Percentiles rank a stretch among this genome's conserved stretches.
Evolutionary conservation across 495 filamentous ascomycete species (phyloP).

Genomic region (Opeltia flavorubescens): DNA sequence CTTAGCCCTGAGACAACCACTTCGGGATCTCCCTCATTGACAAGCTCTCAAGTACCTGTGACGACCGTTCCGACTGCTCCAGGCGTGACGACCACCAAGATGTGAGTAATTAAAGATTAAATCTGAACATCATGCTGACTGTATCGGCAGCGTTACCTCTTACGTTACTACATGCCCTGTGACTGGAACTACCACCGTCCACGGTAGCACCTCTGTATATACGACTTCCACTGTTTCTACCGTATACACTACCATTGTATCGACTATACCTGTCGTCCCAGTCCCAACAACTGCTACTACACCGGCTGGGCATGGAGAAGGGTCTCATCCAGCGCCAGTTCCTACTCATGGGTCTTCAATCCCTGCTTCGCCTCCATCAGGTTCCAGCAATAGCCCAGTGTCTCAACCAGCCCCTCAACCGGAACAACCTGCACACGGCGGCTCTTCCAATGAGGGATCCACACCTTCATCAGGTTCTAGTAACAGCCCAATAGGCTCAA

Average conservation of each 20-base stretch:
- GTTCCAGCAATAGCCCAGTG: not conserved
- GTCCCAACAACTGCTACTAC: not conserved
- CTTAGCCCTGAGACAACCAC: not conserved
- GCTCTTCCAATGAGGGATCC: not conserved
- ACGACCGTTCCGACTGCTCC: not conserved
- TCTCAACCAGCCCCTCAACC: not conserved
- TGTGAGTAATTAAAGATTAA: not conserved
- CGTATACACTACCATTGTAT: constrained; percentile 18
- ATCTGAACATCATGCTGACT: not conserved
- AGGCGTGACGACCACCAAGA: not conserved
- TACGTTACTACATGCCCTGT: constrained; percentile 12
- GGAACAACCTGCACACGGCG: not conserved
- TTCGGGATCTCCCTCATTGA: not conserved
- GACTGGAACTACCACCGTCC: constrained; percentile 5
- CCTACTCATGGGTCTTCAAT: not conserved
- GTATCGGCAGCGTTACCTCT: not conserved
- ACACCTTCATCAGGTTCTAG: not conserved
- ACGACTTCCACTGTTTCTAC: constrained; percentile 10
- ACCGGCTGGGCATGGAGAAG: too few relatives aligned
- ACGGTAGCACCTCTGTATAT: constrained; percentile 5
- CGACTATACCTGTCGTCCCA: constrained; percentile 5
- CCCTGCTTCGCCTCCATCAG: not conserved
- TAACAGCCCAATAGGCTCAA: not conserved
- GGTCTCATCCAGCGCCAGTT: too few relatives aligned
- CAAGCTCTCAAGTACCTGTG: not conserved